Percentiles rank a stretch among this genome's conserved stretches.
phyloP scores from a whole-genome alignment of 768 basidiomycete species.

The Baorangia bicolor region DNA sequence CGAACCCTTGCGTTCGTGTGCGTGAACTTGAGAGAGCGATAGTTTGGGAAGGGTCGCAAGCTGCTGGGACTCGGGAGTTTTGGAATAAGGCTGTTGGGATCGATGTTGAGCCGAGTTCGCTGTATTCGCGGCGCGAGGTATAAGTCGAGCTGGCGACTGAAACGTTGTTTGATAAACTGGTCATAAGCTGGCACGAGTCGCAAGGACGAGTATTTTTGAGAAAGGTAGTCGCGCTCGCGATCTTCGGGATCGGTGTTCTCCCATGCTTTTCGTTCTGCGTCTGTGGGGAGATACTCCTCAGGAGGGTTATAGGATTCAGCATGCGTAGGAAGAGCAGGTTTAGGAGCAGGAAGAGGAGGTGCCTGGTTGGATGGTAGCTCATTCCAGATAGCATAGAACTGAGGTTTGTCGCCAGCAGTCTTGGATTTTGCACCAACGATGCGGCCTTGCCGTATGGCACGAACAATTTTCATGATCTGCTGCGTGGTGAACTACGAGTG shows the following conservation, averaged over 20 bases:
- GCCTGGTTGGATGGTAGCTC: conserved; percentile 70
- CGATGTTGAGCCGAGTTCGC: conserved; percentile 83
- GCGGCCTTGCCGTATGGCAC: conserved; percentile 93
- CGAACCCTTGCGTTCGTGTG: conserved; percentile 72
- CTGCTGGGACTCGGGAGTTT: conserved; percentile 92
- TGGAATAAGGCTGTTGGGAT: conserved; percentile 88
- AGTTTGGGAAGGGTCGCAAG: conserved; percentile 91
- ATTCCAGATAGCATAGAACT: conserved; percentile 89
- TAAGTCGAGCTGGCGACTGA: conserved; percentile 90
- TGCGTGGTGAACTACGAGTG: conserved; percentile 1
- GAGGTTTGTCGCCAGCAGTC: conserved; percentile 57
- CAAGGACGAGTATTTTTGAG: conserved; percentile 79
- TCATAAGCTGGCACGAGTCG: conserved; percentile 92
- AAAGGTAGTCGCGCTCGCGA: conserved; percentile 84
- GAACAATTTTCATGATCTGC: conserved; percentile 99
- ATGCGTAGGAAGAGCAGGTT: conserved; percentile 83
- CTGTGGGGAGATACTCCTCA: conserved; percentile 89
- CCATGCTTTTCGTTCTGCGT: conserved; percentile 80
- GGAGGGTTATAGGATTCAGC: conserved; percentile 99
- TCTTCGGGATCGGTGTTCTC: conserved; percentile 84
- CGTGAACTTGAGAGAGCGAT: conserved; percentile 66
- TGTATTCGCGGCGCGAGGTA: conserved; percentile 95
- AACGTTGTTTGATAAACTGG: conserved; percentile 90
- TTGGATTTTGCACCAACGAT: conserved; percentile 90
- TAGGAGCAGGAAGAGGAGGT: conserved; percentile 92